Evolutionary conservation across 2,329 filamentous ascomycete genomes (phyloP), one percentile per base, ranked within the genome.

Genomic region (Ceratocystis ficicola): DNA sequence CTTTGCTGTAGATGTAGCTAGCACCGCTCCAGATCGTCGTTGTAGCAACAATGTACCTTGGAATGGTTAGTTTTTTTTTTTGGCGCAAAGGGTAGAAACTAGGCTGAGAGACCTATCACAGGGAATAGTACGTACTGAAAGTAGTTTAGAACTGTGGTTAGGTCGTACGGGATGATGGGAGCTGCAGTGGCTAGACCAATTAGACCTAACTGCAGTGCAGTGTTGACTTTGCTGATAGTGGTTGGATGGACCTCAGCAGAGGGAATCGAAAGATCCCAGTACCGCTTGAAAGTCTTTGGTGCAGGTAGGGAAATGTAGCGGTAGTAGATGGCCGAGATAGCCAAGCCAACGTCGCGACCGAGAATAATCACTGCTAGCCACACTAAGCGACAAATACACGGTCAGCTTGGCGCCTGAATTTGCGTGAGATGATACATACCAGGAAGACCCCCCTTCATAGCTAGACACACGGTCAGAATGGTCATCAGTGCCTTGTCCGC

Each of bases 401-500:
- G 48, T 52, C 48, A 52, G 48, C 48, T 52, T 52, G 48, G 22
- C 20, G 8, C 3, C 25, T 25, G 6, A 15, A 25, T 25, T 52
- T 52, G 48, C 15, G 17, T 15, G 3, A 5, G 48, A 7, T 5
- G 10, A 59, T 41, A 77, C 84, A 70, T 78, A 91, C 88, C 78
- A 67, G 93, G 91, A 63, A 99, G 79, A 15, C 85, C 83, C 2
- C 90, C 91, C 71, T 96, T 91, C 69, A 88, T 80, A 3, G 92
- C 91, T 57, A 97, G 77, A 69, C 89, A 91, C 12, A 93, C 86
- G 0, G 93, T 95, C 71, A 95, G 76, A 67, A 96, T 85, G 0
- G 93, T 96, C 94, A 99, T 97, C 69, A 99, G 82, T 7, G 85
- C 83, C 78, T 99, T 99, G 76, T 99, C 94, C 2, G 94, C 94